Evolutionary conservation across 2,329 filamentous ascomycete genomes (phyloP).

Genomic region (Arthroderma uncinatum): DNA sequence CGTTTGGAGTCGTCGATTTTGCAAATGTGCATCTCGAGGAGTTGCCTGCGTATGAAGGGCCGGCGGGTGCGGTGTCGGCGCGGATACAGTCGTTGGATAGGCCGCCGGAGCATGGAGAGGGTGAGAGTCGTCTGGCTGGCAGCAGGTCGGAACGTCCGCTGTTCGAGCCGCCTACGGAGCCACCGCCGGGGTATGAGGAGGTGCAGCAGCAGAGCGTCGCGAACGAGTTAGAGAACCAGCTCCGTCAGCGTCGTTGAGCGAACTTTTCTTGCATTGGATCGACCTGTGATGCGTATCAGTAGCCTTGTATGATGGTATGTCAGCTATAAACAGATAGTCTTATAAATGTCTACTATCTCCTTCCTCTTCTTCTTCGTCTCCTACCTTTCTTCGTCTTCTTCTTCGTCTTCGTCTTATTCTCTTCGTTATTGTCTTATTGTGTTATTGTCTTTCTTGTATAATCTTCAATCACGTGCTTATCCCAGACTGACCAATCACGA

Average conservation of each 20-base stretch:
- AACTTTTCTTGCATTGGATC: background rate
- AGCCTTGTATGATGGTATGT: background rate
- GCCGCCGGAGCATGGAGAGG: background rate
- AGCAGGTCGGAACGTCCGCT: background rate
- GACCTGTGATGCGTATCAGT: background rate
- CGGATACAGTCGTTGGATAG: background rate
- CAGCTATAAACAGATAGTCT: background rate
- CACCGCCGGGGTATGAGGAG: conserved; percentile 85
- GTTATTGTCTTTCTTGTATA: background rate
- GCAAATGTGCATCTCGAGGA: conserved; percentile 69
- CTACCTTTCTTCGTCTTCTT: background rate
- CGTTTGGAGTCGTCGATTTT: conserved; percentile 42
- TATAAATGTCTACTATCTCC: background rate
- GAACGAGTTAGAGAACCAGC: conserved; percentile 56
- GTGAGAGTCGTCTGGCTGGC: background rate
- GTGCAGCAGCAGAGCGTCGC: conserved; percentile 71
- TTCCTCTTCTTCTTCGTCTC: background rate
- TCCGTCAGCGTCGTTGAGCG: conserved; percentile 20
- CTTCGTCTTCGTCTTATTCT: background rate
- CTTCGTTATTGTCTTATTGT: background rate
- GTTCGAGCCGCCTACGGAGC: conserved; percentile 53
- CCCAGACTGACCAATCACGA: background rate
- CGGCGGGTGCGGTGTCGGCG: conserved; percentile 23
- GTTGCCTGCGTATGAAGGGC: conserved; percentile 72
- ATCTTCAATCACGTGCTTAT: background rate